Evolutionary conservation across 306 rosid genomes (phyloP).

Genomic region (Sicyos edulis): DNA sequence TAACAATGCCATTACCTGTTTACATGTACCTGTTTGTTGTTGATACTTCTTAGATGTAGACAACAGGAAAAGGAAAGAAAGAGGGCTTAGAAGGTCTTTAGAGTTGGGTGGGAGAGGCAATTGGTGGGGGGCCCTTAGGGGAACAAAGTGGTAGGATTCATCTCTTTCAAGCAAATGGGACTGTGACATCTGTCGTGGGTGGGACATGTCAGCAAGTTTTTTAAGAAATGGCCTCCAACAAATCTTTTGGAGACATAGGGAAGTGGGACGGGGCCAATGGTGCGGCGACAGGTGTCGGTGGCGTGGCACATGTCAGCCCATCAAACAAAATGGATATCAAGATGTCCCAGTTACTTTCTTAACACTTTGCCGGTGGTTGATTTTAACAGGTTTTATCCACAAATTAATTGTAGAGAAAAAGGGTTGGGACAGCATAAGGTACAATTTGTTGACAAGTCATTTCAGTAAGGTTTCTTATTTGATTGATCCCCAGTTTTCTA

Average conservation of each 20-base stretch:
- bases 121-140: neutral
- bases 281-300: neutral
- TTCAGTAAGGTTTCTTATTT: neutral
- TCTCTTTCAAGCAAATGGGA: conserved; percentile 4
- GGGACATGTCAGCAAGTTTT: conserved; percentile 11
- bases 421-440: neutral
- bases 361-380: conserved; percentile 15
- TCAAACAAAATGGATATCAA: neutral
- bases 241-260: conserved; percentile 9
- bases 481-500: neutral
- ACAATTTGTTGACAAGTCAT: conserved; percentile 14
- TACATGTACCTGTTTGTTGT: neutral
- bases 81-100: neutral
- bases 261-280: neutral
- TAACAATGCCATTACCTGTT: neutral
- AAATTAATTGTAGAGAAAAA: neutral
- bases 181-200: conserved; percentile 9
- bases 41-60: conserved; percentile 6
- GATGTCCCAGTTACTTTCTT: conserved; percentile 13
- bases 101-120: conserved; percentile 15
- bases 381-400: neutral
- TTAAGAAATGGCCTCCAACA: neutral
- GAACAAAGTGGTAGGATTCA: conserved; percentile 14
- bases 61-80: neutral
- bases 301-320: neutral